Percentiles rank a stretch among this genome's conserved stretches.
Conservation (phyloP, 495 filamentous ascomycete genomes). For the Mytilinidion resinicola region DNA sequence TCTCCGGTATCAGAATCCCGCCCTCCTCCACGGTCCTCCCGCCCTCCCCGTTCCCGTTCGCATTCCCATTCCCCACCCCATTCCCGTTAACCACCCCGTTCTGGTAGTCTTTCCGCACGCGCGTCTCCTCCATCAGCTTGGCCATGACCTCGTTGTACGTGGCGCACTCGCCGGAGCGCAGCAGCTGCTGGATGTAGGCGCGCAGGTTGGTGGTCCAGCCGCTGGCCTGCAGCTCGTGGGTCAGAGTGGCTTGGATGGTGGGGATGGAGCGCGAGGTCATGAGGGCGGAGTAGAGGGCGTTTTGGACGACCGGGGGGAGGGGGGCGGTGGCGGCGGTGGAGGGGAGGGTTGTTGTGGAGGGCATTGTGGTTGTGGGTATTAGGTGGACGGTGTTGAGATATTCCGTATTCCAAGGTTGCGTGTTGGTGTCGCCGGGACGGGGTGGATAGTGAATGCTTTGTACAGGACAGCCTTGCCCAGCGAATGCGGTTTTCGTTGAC, state of each 20-base stretch:
- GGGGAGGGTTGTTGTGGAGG: slow-evolving; percentile 2
- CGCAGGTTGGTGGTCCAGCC: slow-evolving; percentile 29
- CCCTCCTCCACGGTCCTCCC: slow-evolving; percentile 14
- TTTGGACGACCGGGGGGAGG: slow-evolving; percentile 18
- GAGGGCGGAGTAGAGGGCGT: slow-evolving; percentile 25
- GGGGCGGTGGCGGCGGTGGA: slow-evolving; percentile 3
- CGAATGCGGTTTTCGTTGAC: no score
- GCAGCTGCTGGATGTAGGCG: slow-evolving; percentile 23
- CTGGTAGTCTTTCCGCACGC: background rate
- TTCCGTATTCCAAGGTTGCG: background rate
- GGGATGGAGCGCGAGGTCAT: slow-evolving; percentile 20
- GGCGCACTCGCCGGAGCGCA: slow-evolving; percentile 32
- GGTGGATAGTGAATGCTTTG: no score
- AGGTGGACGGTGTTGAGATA: background rate
- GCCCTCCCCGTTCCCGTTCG: slow-evolving; percentile 5
- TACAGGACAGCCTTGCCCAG: no score
- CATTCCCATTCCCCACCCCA: slow-evolving; percentile 6
- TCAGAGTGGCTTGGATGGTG: slow-evolving; percentile 27
- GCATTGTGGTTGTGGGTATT: background rate
- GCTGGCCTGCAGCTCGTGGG: slow-evolving; percentile 20
- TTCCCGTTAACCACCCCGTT: slow-evolving; percentile 14
- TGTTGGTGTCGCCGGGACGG: no score
- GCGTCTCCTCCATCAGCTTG: slow-evolving; percentile 20
- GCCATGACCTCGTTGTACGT: slow-evolving; percentile 28
- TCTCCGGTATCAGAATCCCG: slow-evolving; percentile 25